These are phyloP conservation scores for Starmerella vaccinii DNA, from an alignment of 805 yeast genomes.

Conservation along the genomic window DNA sequence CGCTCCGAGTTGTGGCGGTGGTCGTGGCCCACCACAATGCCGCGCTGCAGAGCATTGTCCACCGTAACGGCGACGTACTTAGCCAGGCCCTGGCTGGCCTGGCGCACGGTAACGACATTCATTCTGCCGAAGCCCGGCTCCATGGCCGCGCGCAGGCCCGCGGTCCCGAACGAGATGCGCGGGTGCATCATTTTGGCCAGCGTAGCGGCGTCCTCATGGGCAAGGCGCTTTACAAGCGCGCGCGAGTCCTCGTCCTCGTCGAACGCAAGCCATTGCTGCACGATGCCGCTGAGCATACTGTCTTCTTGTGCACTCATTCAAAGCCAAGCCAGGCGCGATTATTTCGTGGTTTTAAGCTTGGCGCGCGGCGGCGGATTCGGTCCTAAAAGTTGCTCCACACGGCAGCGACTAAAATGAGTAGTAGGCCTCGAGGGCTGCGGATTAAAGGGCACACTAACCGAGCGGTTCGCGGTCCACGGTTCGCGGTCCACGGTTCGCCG, in stretches of 20 bases:
- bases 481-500: too few species aligned
- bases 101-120: conserved; percentile 81
- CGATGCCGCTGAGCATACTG: background rate
- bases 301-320: too few species aligned
- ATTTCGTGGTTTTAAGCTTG: too few species aligned
- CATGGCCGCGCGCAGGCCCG: conserved; percentile 82
- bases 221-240: conserved; percentile 7
- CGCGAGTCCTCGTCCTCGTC: conserved; percentile 12
- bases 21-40: conserved; percentile 80
- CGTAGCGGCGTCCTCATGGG: conserved; percentile 14
- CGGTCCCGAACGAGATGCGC: conserved; percentile 80
- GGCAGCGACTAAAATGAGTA: too few species aligned
- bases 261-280: conserved; percentile 16
- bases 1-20: conserved; percentile 72
- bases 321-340: background rate
- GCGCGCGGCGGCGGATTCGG: too few species aligned
- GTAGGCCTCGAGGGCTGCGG: too few species aligned
- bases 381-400: too few species aligned
- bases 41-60: conserved; percentile 29
- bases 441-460: background rate
- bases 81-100: conserved; percentile 53
- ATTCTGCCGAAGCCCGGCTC: conserved; percentile 81
- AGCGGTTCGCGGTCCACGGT: too few species aligned
- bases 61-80: conserved; percentile 29
- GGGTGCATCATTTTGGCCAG: conserved; percentile 17